Evolutionary conservation across 192 early-diverging fungal genomes (phyloP).

Genomic region (Geranomyces michiganensis): DNA sequence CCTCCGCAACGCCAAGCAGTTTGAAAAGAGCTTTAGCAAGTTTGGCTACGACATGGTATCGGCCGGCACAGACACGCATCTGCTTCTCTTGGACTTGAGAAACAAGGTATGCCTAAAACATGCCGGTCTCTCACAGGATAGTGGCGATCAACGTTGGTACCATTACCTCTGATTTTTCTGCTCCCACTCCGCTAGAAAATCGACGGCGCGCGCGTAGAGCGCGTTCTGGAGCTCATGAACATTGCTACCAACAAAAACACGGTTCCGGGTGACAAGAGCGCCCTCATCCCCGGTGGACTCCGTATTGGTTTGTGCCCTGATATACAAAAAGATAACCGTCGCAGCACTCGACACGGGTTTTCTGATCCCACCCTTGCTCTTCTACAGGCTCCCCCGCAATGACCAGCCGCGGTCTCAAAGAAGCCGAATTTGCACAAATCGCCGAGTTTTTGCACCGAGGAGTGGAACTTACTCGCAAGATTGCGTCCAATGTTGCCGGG

Average conservation of each 20-base stretch:
- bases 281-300: slow-evolving; percentile 91
- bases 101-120: slow-evolving; percentile 51
- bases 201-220: slow-evolving; percentile 95
- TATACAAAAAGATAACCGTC: no score
- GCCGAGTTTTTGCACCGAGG: slow-evolving; percentile 87
- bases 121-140: background rate
- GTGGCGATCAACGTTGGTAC: no score
- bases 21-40: slow-evolving; percentile 75
- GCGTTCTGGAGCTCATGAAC: slow-evolving; percentile 93
- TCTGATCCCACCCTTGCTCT: background rate
- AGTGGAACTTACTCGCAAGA: slow-evolving; percentile 75
- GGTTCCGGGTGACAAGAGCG: slow-evolving; percentile 93
- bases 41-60: slow-evolving; percentile 83
- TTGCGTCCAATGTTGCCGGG: slow-evolving; percentile 64
- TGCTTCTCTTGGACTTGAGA: slow-evolving; percentile 86
- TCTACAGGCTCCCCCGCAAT: slow-evolving; percentile 78
- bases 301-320: slow-evolving; percentile 71
- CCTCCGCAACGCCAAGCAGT: slow-evolving; percentile 84
- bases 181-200: slow-evolving; percentile 57
- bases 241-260: slow-evolving; percentile 99
- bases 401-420: slow-evolving; percentile 89
- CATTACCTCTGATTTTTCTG: slow-evolving; percentile 9
- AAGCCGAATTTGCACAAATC: slow-evolving; percentile 86
- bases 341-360: background rate
- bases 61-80: slow-evolving; percentile 94